These are phyloP conservation scores for Talinum fruticosum DNA, from an alignment of 148 eudicot species.

Conservation along the genomic window DNA sequence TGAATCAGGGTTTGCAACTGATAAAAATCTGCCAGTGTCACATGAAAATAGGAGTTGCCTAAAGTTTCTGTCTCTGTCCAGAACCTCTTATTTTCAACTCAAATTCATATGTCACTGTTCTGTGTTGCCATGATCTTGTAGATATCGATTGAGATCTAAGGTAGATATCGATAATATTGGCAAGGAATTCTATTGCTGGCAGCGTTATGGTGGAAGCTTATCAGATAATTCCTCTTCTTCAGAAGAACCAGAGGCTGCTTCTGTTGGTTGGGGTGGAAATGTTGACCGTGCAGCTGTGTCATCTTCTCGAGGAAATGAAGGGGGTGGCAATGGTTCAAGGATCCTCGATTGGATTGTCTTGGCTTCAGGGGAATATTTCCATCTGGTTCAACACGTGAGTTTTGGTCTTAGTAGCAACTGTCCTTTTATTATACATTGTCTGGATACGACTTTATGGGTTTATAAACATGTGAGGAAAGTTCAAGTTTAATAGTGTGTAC, in stretches of 20 bases:
- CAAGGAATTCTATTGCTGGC: constrained; percentile 80
- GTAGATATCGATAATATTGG: constrained; percentile 79
- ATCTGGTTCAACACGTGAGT: constrained; percentile 64
- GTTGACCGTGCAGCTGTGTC: constrained; percentile 58
- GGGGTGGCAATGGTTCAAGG: constrained; percentile 89
- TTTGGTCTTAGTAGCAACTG: background rate
- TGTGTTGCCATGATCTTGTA: constrained; percentile 25
- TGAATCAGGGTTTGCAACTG: background rate
- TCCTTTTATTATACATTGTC: background rate
- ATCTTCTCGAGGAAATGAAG: constrained; percentile 50
- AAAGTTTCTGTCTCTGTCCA: background rate
- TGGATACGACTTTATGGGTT: background rate
- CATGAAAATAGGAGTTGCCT: background rate
- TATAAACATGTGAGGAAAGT: background rate
- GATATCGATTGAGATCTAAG: constrained; percentile 86
- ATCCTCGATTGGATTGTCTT: constrained; percentile 81
- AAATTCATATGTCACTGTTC: constrained; percentile 2
- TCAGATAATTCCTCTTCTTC: constrained; percentile 30
- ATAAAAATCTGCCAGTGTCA: background rate
- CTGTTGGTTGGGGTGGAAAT: constrained; percentile 74
- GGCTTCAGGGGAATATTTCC: constrained; percentile 95
- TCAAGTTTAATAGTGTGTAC: constrained; percentile 5
- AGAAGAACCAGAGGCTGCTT: constrained; percentile 69
- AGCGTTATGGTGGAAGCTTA: constrained; percentile 60
- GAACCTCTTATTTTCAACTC: background rate